Evolutionary conservation across 139 green algal species (phyloP).

Genomic region (Closterium sp.): DNA sequence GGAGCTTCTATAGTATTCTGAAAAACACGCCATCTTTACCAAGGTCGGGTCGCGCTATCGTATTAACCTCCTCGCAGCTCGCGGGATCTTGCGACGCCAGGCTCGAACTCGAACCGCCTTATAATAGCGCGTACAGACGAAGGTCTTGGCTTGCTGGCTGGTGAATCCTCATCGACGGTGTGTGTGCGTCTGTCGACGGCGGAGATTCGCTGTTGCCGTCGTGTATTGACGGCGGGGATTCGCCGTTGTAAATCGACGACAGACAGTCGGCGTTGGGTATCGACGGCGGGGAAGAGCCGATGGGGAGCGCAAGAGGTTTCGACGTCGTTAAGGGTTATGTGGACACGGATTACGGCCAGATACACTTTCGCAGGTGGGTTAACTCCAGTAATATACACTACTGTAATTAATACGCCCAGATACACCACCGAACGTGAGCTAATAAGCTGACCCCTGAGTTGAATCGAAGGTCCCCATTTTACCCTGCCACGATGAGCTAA

Average conservation of each 20-base stretch:
- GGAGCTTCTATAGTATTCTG: too few species aligned
- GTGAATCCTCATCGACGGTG: not conserved
- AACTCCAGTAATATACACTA: not conserved
- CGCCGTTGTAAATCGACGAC: too few species aligned
- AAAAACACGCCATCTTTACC: too few species aligned
- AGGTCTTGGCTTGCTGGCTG: not conserved
- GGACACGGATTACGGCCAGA: constrained; percentile 15
- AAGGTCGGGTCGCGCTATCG: not conserved
- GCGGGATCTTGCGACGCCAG: not conserved
- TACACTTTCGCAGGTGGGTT: constrained; percentile 11
- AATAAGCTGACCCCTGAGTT: too few species aligned
- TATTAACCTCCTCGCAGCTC: not conserved
- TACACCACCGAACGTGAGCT: not conserved
- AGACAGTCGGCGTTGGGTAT: too few species aligned
- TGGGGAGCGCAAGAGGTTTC: not conserved
- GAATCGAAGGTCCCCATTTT: too few species aligned
- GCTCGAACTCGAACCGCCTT: too few species aligned
- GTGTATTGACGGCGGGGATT: not conserved
- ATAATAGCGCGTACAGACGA: not conserved
- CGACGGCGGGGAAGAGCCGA: not conserved
- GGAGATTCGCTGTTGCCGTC: not conserved
- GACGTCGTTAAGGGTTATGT: constrained; percentile 12
- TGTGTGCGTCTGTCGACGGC: too few species aligned
- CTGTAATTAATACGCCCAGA: not conserved
- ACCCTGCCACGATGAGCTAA: too few species aligned